Evolutionary conservation across 495 filamentous ascomycete species (phyloP), one percentile per base, ranked within the genome.

Genomic region (Penicillium flavigenum): DNA sequence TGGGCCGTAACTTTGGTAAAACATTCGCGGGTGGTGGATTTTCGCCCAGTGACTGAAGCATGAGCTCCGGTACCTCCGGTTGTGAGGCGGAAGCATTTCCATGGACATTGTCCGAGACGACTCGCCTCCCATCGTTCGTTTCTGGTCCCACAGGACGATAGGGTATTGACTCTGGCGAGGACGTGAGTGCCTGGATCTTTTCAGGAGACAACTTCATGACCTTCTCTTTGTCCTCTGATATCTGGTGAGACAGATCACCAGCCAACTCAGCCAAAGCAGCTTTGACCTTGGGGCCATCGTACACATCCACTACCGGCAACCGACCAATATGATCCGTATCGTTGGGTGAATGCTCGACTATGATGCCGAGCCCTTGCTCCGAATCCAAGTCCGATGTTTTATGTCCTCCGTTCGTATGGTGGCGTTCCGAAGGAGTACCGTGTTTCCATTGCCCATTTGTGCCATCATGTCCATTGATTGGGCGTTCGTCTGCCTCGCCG

Each of bases 121-220:
- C 56, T 49, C 66, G 63, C 51, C 62, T 61, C n/a, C 63, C 65
- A 7, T 56, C 50, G 10, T 65, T 65, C 20, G 31, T 39, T 27
- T 73, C 65, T 19, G 65, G 59, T 14, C 63, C 59, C 20, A 61
- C 60, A 31, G 68, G 66, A 14, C 66, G 70, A 45, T 73, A 66
- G 1, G 81, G 80, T 11, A 83, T 74, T 20, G 78, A 82, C 10
- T 83, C 73, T 17, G 81, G 80, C 17, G 81, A 81, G 2, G 81
- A 81, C 24, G 79, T 81, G 29, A 84, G 72, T 53, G 81, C 80
- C 53, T 83, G 73, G 34, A 83, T 82, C 61, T 83, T 77, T 44
- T 73, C 71, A 19, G 78, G 74, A 6, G 80, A 80, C 34, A 84
- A 57, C 51, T 81, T 84, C 59, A 79, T 61, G n/a, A 80, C 66